Evolutionary conservation across 352 stramenopile species (phyloP).

Genomic region (Phytopythium ostracodes): DNA sequence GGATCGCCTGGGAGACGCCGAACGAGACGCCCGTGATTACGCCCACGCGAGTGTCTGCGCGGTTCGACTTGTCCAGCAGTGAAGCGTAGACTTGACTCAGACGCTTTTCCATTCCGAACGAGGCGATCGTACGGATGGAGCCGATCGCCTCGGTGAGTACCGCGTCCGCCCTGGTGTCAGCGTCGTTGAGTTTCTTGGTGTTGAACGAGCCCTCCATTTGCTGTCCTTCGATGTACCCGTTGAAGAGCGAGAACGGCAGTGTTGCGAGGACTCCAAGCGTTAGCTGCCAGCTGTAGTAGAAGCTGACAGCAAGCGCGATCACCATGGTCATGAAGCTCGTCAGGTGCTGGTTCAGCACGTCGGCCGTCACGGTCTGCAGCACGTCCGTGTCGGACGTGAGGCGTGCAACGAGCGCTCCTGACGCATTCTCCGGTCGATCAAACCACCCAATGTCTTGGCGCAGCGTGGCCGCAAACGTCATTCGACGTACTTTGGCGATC

Average conservation of each 20-base stretch:
- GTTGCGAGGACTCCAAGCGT: conserved; percentile 33
- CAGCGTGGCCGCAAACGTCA: conserved; percentile 55
- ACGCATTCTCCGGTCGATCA: conserved; percentile 14
- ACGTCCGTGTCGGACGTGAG: conserved; percentile 71
- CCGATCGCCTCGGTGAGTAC: conserved; percentile 43
- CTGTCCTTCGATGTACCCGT: conserved; percentile 38
- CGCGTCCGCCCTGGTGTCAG: conserved; percentile 28
- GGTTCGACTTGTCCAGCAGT: conserved; percentile 28
- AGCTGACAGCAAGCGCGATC: conserved; percentile 35
- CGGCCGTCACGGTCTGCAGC: conserved; percentile 70
- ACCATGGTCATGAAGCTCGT: conserved; percentile 47
- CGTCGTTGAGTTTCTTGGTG: conserved; percentile 41
- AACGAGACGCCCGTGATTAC: conserved; percentile 37
- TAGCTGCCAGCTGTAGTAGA: conserved; percentile 65
- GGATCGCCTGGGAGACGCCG: conserved; percentile 37
- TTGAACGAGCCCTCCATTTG: conserved; percentile 31
- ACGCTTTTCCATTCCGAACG: conserved; percentile 37
- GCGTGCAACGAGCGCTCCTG: conserved; percentile 42
- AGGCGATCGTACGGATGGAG: conserved; percentile 54
- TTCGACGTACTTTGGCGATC: conserved; percentile 34
- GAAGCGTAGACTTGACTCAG: conserved; percentile 20
- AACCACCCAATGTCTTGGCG: conserved; percentile 25
- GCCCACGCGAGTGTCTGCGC: conserved; percentile 22
- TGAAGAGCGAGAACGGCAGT: conserved; percentile 22
- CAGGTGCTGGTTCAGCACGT: conserved; percentile 56